These are phyloP conservation scores for Filosporella fistucella DNA, from an alignment of 495 filamentous ascomycete species.

Conservation along the genomic window DNA sequence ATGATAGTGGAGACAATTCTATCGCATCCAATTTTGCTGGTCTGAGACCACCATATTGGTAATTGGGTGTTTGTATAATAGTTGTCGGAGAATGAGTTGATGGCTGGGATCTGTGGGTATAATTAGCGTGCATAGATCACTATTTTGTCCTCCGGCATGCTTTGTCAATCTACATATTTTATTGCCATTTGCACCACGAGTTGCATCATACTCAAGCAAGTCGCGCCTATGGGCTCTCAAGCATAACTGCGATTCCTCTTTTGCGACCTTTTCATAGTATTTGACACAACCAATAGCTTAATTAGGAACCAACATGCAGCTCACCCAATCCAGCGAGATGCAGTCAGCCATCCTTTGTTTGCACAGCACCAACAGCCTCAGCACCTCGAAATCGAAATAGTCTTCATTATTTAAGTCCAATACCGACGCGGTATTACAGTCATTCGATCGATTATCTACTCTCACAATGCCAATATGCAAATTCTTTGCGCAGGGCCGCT, in stretches of 20 bases:
- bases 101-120: background rate
- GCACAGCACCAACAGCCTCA: too few relatives aligned
- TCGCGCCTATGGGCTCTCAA: background rate
- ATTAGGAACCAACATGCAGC: too few relatives aligned
- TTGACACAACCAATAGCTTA: too few relatives aligned
- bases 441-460: background rate
- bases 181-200: background rate
- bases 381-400: too few relatives aligned
- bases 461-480: conserved; percentile 7
- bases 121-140: conserved; percentile 15
- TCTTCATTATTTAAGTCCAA: too few relatives aligned
- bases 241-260: background rate
- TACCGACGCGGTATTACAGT: too few relatives aligned
- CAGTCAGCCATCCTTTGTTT: too few relatives aligned
- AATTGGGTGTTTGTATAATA: conserved; percentile 4
- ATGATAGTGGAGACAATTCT: conserved; percentile 53
- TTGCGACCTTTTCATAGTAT: too few relatives aligned
- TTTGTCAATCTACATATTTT: background rate
- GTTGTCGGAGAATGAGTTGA: background rate
- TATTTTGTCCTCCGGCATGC: background rate
- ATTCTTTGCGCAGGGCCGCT: conserved; percentile 8
- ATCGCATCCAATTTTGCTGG: conserved; percentile 59
- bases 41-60: conserved; percentile 72
- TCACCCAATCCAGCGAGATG: too few relatives aligned
- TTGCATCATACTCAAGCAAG: background rate